These are phyloP conservation scores for Lactarius psammicola DNA, from an alignment of 768 basidiomycete genomes.

Conservation along the genomic window DNA sequence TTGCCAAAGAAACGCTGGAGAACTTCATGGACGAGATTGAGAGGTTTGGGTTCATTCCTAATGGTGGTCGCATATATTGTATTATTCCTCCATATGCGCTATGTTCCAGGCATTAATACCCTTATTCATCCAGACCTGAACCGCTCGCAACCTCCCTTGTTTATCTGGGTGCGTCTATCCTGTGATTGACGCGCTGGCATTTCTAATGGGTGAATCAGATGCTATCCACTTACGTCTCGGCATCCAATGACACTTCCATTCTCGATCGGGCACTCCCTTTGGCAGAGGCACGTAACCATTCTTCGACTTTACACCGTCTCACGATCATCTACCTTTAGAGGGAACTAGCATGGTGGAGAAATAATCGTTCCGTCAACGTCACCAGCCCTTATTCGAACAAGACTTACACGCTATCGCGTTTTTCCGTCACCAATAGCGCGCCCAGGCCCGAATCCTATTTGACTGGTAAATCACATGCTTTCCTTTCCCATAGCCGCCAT, in stretches of 20 bases:
- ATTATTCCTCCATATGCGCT: slow-evolving; percentile 1
- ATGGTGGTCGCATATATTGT: slow-evolving; percentile 92
- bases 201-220: slow-evolving; percentile 50
- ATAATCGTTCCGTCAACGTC: slow-evolving; percentile 66
- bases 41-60: slow-evolving; percentile 86
- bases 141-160: slow-evolving; percentile 90
- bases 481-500: not conserved
- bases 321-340: slow-evolving; percentile 40
- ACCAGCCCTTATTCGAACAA: slow-evolving; percentile 67
- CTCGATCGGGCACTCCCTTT: slow-evolving; percentile 78
- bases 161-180: slow-evolving; percentile 58
- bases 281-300: slow-evolving; percentile 55
- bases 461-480: slow-evolving; percentile 44
- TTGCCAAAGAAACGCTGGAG: slow-evolving; percentile 74
- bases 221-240: slow-evolving; percentile 79
- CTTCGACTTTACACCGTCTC: not conserved
- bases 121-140: slow-evolving; percentile 56
- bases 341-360: slow-evolving; percentile 82
- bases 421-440: slow-evolving; percentile 77
- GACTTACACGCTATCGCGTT: slow-evolving; percentile 66
- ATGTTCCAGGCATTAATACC: not conserved
- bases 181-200: not conserved
- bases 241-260: slow-evolving; percentile 71
- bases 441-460: slow-evolving; percentile 87
- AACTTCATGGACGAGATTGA: slow-evolving; percentile 96